phyloP scores from a whole-genome alignment of 352 stramenopile species.

The Discostella stelligera region DNA sequence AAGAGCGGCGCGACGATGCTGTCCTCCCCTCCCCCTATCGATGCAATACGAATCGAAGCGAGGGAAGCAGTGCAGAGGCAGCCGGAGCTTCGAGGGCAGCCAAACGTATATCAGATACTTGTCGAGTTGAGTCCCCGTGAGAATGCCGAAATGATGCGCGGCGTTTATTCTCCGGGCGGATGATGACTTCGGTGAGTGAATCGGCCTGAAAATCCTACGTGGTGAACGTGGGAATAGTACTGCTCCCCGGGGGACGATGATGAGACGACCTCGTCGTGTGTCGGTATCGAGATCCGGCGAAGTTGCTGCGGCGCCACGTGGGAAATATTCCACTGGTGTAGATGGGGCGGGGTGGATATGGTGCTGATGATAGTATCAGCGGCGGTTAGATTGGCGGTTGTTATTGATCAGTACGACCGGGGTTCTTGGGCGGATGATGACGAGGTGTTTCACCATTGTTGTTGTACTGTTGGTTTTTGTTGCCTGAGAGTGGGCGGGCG shows the following conservation, averaged over 20 bases:
- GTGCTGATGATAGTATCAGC: neutral
- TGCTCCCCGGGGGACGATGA: neutral
- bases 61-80: neutral
- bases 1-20: neutral
- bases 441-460: neutral
- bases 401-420: too few species aligned
- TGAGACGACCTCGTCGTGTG: neutral
- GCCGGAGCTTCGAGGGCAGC: neutral
- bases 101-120: too few species aligned
- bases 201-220: conserved; percentile 8
- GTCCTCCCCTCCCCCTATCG: neutral
- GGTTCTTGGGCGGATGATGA: too few species aligned
- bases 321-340: neutral
- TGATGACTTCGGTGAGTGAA: neutral
- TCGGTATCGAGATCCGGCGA: neutral
- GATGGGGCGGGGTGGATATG: conserved; percentile 3
- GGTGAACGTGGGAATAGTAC: neutral
- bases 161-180: neutral
- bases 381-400: conserved; percentile 13
- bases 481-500: neutral
- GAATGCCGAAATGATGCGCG: too few species aligned
- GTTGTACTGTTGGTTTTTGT: neutral
- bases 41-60: too few species aligned
- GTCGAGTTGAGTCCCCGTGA: too few species aligned
- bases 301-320: neutral